Evolutionary conservation across 345 rosid species (phyloP), one percentile per base, ranked within the genome.

Genomic region (Geranium brycei): DNA sequence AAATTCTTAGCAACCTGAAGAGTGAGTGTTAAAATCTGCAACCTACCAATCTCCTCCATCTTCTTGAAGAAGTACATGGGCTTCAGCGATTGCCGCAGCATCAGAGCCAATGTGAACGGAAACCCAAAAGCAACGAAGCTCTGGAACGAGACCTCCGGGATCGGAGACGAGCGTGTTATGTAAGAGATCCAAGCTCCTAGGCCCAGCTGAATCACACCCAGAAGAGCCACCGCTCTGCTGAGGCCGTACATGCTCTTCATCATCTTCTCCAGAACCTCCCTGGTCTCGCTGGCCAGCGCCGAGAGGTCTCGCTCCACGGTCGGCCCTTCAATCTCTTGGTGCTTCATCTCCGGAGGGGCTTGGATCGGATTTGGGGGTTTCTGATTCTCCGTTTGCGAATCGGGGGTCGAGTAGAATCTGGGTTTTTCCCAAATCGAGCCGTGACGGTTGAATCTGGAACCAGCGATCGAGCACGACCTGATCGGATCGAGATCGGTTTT

Each of bases 321-420:
- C 0, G 96, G 95, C 0, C 97, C 99, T 67, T 88, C 95, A 72
- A 93, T 87, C 73, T 93, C 97, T 64, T 87, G 99, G 80, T 88
- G 95, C 80, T 90, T 86, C 83, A 86, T 83, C 62, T 81, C 75
- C 3, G 81, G 78, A n/a, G n/a, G 71, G 77, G 86, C 66, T 80
- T 85, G 4, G 83, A 82, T 68, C 23, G 65, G 23, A 4, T 57
- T 72, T 5, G 19, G 60, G 7, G 69, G 57, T n/a, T 85, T 51
- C 57, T 71, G 68, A n/a, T 18, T 68, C 78, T 2, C 73, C 31
- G 68, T 18, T 5, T 35, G 41, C 41, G 82, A 40, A 41, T 53
- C 73, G 19, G 79, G 66, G 61, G 77, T 76, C 18, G 95, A 88
- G 62, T 31, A 60, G 28, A 60, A 60, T 35, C 41, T 35, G 41